These are phyloP conservation scores for Phytopythium ostracodes DNA, from an alignment of 352 stramenopile species.

Conservation along the genomic window DNA sequence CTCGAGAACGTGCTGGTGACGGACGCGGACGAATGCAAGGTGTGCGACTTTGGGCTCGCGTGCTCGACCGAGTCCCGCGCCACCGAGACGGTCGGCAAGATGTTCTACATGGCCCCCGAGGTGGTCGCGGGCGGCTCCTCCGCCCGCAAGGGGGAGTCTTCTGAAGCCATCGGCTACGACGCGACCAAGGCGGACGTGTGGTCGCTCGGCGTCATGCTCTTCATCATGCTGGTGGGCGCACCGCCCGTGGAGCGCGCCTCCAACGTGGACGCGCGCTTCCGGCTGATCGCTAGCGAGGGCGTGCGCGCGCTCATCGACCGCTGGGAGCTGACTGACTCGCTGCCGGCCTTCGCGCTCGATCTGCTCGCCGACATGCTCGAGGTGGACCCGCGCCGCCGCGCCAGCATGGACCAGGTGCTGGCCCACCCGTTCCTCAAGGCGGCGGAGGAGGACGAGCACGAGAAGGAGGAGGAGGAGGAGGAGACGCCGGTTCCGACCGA, in stretches of 20 bases:
- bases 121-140: constrained; percentile 41
- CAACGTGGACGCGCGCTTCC: constrained; percentile 51
- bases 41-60: constrained; percentile 80
- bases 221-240: constrained; percentile 75
- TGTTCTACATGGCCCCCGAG: constrained; percentile 86
- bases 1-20: constrained; percentile 84
- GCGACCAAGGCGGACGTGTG: constrained; percentile 79
- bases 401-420: constrained; percentile 61
- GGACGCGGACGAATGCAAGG: constrained; percentile 62
- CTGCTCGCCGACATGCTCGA: constrained; percentile 61
- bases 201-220: constrained; percentile 85
- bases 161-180: constrained; percentile 56
- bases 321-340: constrained; percentile 58
- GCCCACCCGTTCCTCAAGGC: constrained; percentile 51
- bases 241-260: constrained; percentile 63
- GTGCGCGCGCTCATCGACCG: constrained; percentile 57
- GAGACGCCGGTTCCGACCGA: background rate
- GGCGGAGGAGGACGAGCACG: background rate
- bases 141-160: too few species aligned
- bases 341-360: constrained; percentile 52
- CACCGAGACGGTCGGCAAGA: constrained; percentile 72
- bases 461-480: background rate
- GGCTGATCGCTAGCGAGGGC: constrained; percentile 54
- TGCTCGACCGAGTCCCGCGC: constrained; percentile 35
- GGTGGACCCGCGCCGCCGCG: constrained; percentile 45